phyloP scores from a whole-genome alignment of 192 early-diverging fungal genomes.

The Umbelopsis vinacea region DNA sequence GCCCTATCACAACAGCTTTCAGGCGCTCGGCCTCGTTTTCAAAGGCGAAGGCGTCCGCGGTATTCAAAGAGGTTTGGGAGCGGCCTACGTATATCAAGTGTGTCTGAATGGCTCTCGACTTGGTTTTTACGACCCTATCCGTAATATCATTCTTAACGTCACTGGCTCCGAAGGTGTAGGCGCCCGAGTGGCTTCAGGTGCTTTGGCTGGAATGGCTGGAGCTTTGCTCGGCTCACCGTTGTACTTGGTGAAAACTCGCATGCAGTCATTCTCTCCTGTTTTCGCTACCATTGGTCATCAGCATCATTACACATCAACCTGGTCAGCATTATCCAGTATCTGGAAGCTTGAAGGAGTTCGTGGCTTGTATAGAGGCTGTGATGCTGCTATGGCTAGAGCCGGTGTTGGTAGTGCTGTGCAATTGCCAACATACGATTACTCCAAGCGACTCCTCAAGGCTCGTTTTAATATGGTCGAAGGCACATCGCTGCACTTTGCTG shows the following conservation, averaged over 20 bases:
- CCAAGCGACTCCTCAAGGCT: slow-evolving; percentile 68
- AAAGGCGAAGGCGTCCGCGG: slow-evolving; percentile 85
- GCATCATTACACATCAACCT: slow-evolving; percentile 78
- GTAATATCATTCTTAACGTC: slow-evolving; percentile 53
- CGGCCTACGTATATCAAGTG: slow-evolving; percentile 91
- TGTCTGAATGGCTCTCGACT: slow-evolving; percentile 92
- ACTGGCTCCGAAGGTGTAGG: slow-evolving; percentile 66
- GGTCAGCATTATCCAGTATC: slow-evolving; percentile 68
- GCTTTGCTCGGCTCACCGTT: slow-evolving; percentile 85
- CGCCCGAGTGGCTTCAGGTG: slow-evolving; percentile 34
- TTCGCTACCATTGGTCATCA: slow-evolving; percentile 76
- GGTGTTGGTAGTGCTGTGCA: slow-evolving; percentile 90
- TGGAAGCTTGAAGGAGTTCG: slow-evolving; percentile 72
- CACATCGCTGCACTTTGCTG: slow-evolving; percentile 71
- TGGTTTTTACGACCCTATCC: slow-evolving; percentile 89
- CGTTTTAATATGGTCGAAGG: slow-evolving; percentile 82
- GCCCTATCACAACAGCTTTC: slow-evolving; percentile 78
- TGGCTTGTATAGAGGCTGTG: slow-evolving; percentile 86
- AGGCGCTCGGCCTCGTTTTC: slow-evolving; percentile 76
- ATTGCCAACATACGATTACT: slow-evolving; percentile 86
- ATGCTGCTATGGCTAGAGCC: slow-evolving; percentile 88
- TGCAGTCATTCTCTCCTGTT: slow-evolving; percentile 75
- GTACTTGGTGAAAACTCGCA: slow-evolving; percentile 89
- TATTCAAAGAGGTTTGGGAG: slow-evolving; percentile 84
- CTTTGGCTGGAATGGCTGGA: slow-evolving; percentile 74